Evolutionary conservation across 208 protist genomes (phyloP), one percentile per base, ranked within the genome.

Genomic region (Strigomonas culicis): DNA sequence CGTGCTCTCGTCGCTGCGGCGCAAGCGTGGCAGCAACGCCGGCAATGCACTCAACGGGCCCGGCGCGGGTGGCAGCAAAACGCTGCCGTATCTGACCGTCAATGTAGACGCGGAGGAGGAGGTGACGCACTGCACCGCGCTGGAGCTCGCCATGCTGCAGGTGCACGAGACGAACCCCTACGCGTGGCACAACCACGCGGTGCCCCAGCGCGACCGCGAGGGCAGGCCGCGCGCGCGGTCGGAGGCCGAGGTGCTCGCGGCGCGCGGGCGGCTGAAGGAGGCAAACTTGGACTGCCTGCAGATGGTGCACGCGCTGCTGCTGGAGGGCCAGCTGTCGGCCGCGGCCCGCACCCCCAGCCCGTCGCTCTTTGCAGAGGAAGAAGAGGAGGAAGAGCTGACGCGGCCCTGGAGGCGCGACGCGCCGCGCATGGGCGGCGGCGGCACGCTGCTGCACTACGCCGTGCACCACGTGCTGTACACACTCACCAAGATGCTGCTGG

Each of bases 71-170:
- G 25, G 50, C 25, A 15, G 28, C 24, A 27, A 55, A 32, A 21
- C 39, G 24, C 27, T 47, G 19, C 43, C 15, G 4, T 61, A 61
- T 31, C 15, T 49, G 19, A 43, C 61, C 0, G 71, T 82, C 19
- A 79, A 95, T 44, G 71, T 90, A 8, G 86, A 95, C 53, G 73
- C 82, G 13, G 78, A 82, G 51, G 86, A 93, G 21, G 11, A 46
- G 31, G 41, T 70, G 2, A 59, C 46, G 13, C 62, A 72, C 36
- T 50, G 47, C 34, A 91, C 90, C 17, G 70, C 90, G 51, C 66
- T 95, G 1, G 81, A 93, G 72, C 74, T 90, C 73, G 85, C 87
- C 3, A 84, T 92, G 17, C 72, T 72, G 4, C 56, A 68, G 3
- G 52, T 82, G 25, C 67, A 93, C 21, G 70, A 90, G 15, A 63